A percentile compares a stretch with the other conserved stretches of the same genome.
Evolutionary conservation across 176 grass and related monocot genomes (phyloP).

Genomic region (Ensete glaucum): DNA sequence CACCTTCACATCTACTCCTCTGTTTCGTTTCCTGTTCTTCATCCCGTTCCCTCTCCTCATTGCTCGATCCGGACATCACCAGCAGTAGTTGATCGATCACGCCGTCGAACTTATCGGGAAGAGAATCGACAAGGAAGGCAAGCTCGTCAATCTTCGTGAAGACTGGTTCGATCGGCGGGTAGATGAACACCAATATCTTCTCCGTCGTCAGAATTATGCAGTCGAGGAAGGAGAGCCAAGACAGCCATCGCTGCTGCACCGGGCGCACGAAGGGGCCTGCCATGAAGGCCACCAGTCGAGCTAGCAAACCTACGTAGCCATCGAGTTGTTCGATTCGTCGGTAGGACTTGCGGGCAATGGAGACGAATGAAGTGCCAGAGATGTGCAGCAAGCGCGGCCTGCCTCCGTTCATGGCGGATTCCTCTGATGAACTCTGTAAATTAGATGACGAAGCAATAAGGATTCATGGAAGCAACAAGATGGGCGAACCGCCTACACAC

Average conservation of each 20-base stretch:
- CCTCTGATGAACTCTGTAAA: background rate
- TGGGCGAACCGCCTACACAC: too few relatives aligned
- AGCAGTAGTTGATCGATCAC: background rate
- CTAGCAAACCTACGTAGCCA: constrained; percentile 17
- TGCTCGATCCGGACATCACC: background rate
- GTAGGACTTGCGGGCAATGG: constrained; percentile 13
- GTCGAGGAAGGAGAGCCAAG: constrained; percentile 20
- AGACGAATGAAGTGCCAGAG: constrained; percentile 1
- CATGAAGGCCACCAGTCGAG: constrained; percentile 6
- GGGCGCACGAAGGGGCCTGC: constrained; percentile 13
- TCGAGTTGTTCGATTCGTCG: constrained; percentile 16
- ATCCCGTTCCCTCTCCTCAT: background rate
- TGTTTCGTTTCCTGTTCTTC: too few relatives aligned
- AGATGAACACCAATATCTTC: constrained; percentile 12
- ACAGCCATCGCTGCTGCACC: constrained; percentile 23
- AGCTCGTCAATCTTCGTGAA: constrained; percentile 15
- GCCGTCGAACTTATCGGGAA: constrained; percentile 20
- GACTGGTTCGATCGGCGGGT: background rate
- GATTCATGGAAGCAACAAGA: too few relatives aligned
- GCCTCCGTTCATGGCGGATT: background rate
- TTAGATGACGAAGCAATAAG: background rate
- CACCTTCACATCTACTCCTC: background rate
- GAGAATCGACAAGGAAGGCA: constrained; percentile 18
- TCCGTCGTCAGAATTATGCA: constrained; percentile 6
- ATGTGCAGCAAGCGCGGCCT: constrained; percentile 24